Conservation (phyloP, 2,329 filamentous ascomycete genomes). For the Neonectria faginata region DNA sequence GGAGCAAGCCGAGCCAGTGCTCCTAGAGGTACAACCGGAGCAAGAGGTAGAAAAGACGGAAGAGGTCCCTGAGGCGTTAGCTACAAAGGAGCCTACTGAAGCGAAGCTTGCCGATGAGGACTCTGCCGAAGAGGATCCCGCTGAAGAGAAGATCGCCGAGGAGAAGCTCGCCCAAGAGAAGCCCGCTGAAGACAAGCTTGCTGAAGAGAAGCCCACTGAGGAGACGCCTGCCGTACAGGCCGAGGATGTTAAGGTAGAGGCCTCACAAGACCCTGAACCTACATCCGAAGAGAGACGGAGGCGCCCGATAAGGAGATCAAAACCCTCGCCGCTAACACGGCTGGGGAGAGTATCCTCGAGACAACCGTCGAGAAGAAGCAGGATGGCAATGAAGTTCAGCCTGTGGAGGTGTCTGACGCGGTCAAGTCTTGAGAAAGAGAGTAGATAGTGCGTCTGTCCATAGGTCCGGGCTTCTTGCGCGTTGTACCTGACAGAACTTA, state of each 20-base stretch:
- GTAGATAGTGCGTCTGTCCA: neutral
- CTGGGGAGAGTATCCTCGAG: slow-evolving; percentile 58
- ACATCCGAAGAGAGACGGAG: slow-evolving; percentile 15
- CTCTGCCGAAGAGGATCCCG: too few species aligned
- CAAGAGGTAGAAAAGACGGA: slow-evolving; percentile 15
- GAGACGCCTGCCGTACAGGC: neutral
- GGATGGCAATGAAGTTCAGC: slow-evolving; percentile 49
- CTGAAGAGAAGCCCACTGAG: slow-evolving; percentile 11
- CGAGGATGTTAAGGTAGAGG: slow-evolving; percentile 8
- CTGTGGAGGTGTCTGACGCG: slow-evolving; percentile 52
- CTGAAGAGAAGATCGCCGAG: too few species aligned
- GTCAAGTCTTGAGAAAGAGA: slow-evolving; percentile 37
- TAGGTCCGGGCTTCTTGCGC: neutral
- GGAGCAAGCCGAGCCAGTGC: slow-evolving; percentile 19
- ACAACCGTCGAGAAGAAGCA: slow-evolving; percentile 52
- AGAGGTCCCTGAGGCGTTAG: neutral
- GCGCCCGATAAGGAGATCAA: slow-evolving; percentile 39
- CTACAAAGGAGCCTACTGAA: neutral
- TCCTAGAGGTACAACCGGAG: slow-evolving; percentile 23
- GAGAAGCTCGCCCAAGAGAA: neutral
- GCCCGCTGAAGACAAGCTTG: neutral
- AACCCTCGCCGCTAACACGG: slow-evolving; percentile 56
- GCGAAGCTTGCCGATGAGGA: too few species aligned
- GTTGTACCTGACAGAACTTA: slow-evolving; percentile 17
- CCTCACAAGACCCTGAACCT: slow-evolving; percentile 16